Percentiles rank a stretch among this genome's conserved stretches.
Evolutionary conservation across 2,329 filamentous ascomycete genomes (phyloP).

Genomic region (Acephala macrosclerotiorum): DNA sequence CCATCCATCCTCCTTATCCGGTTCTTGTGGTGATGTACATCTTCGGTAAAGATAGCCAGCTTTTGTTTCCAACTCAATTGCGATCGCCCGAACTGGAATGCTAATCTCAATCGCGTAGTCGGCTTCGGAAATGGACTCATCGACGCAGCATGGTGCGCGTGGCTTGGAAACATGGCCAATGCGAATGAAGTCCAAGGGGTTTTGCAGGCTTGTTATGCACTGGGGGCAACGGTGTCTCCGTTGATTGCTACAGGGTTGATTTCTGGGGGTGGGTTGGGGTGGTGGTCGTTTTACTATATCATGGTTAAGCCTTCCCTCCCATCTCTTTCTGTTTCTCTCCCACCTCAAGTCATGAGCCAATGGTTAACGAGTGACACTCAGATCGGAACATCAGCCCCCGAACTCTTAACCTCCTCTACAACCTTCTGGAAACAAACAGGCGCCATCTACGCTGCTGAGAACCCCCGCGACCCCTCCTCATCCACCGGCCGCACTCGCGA

Average conservation of each 20-base stretch:
- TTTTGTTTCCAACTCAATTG: too few relatives aligned
- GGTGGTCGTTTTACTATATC: constrained; percentile 81
- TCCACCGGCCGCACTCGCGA: constrained; percentile 39
- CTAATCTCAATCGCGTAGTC: too few relatives aligned
- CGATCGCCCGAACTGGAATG: too few relatives aligned
- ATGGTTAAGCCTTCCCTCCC: constrained; percentile 60
- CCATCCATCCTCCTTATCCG: constrained; percentile 73
- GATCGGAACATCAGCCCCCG: constrained; percentile 61
- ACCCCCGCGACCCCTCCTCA: constrained; percentile 49
- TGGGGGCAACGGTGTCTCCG: constrained; percentile 74
- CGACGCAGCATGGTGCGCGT: constrained; percentile 66
- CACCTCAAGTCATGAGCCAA: constrained; percentile 1
- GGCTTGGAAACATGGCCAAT: constrained; percentile 69
- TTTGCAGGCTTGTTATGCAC: constrained; percentile 74
- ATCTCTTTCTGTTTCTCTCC: neutral
- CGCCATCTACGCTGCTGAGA: constrained; percentile 61
- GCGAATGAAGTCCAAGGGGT: constrained; percentile 79
- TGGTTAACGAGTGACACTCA: too few relatives aligned
- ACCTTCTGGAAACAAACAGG: constrained; percentile 72
- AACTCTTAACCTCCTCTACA: constrained; percentile 57
- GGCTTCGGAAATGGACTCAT: constrained; percentile 77
- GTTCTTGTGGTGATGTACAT: constrained; percentile 70
- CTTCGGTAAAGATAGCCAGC: too few relatives aligned
- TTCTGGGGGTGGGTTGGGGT: constrained; percentile 63
- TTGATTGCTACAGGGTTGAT: constrained; percentile 78